Evolutionary conservation across 129 eudicot species (phyloP).

Genomic region (Flaveria brownii): DNA sequence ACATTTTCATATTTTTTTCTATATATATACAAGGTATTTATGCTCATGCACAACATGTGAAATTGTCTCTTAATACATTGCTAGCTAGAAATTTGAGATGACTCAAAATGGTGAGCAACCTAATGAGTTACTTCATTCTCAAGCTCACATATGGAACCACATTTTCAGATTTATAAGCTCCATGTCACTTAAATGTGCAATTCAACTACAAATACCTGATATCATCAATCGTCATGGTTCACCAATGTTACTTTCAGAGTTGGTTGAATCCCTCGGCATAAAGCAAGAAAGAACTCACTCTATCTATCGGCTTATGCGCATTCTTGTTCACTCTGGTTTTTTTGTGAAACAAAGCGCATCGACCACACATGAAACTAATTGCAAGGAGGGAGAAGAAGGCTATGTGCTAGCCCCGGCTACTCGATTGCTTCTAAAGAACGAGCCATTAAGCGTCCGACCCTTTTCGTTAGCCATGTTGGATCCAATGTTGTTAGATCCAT

Average conservation of each 20-base stretch:
- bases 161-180: not conserved
- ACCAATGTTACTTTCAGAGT: slow-evolving; percentile 9
- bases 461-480: slow-evolving; percentile 18
- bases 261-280: not conserved
- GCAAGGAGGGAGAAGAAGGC: slow-evolving; percentile 5
- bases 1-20: not conserved
- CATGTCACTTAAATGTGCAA: slow-evolving; percentile 13
- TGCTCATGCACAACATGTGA: not conserved
- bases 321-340: slow-evolving; percentile 16
- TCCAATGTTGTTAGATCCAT: slow-evolving; percentile 16
- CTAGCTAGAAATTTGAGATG: not conserved
- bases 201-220: slow-evolving; percentile 11
- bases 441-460: slow-evolving; percentile 23
- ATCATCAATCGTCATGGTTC: slow-evolving; percentile 8
- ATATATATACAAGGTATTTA: not conserved
- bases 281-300: not conserved
- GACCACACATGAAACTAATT: not conserved
- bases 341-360: slow-evolving; percentile 3
- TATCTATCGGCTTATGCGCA: not conserved
- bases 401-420: slow-evolving; percentile 29
- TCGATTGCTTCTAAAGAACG: slow-evolving; percentile 32
- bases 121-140: not conserved
- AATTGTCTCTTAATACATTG: not conserved
- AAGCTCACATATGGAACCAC: slow-evolving; percentile 9
- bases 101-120: not conserved